Conservation (phyloP, 495 filamentous ascomycete species). For the Astrocystis sublimbata region DNA sequence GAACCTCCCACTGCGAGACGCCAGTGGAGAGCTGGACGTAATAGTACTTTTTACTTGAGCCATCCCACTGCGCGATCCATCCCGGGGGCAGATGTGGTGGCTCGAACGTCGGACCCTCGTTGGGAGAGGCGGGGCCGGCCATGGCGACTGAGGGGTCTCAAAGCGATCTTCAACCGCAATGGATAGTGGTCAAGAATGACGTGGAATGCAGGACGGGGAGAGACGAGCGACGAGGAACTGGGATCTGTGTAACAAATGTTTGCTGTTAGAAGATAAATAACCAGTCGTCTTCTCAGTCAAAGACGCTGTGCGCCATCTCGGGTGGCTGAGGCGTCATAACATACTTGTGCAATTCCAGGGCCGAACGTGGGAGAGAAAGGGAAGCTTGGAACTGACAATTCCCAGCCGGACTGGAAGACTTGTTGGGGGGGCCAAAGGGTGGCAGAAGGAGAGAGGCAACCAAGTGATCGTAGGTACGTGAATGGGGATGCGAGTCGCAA, state of each 20-base stretch:
- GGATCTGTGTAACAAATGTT: slow-evolving; percentile 1
- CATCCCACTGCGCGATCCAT: slow-evolving; percentile 86
- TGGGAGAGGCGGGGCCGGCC: slow-evolving; percentile 56
- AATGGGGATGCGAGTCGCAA: too few species aligned
- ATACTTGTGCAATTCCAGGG: slow-evolving; percentile 9
- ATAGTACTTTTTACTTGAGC: slow-evolving; percentile 70
- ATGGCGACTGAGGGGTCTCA: slow-evolving; percentile 35
- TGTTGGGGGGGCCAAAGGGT: slow-evolving; percentile 12
- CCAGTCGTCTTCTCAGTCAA: neutral
- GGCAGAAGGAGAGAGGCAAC: neutral
- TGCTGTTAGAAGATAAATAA: slow-evolving; percentile 8
- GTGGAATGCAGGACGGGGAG: neutral
- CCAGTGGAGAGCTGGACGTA: slow-evolving; percentile 77
- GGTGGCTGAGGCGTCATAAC: slow-evolving; percentile 9
- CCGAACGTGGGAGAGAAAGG: slow-evolving; percentile 7
- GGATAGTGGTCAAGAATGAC: neutral
- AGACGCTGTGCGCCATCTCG: neutral
- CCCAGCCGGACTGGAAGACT: neutral
- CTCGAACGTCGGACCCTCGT: slow-evolving; percentile 68
- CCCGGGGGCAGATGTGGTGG: slow-evolving; percentile 70
- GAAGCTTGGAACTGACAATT: too few species aligned
- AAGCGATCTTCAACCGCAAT: neutral
- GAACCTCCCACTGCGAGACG: slow-evolving; percentile 75
- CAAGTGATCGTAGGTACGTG: too few species aligned
- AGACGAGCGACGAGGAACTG: neutral